Evolutionary conservation across 1,284 basidiomycete genomes (phyloP), one percentile per base, ranked within the genome.

Genomic region (Mixia osmundae): DNA sequence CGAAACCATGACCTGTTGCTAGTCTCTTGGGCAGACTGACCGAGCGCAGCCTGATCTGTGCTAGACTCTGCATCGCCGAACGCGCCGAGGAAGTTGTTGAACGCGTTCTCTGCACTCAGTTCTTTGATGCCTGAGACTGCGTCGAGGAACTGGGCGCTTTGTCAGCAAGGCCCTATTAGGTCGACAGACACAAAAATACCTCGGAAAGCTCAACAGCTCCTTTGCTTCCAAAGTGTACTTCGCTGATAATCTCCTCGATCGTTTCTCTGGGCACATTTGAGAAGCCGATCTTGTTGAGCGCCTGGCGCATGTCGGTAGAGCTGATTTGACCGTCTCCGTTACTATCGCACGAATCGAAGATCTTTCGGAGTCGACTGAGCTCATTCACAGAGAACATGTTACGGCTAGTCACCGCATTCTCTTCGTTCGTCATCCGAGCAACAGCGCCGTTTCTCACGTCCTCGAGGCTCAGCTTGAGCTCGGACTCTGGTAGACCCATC

Each of bases 91-190:
- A n/a, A n/a, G n/a, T n/a, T n/a, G n/a, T n/a, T 60, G 50, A 70
- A 69, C 38, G 67, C 45, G 26, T 35, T 41, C 18, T 32, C 29
- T 15, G 47, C 36, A 15, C 34, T 66, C 14, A 82, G 65, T 47
- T 83, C 77, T 54, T 80, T 80, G 44, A 85, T 58, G 34, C 69
- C 72, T 2, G 73, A 76, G 40, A 75, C 82, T 33, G 82, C 69
- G 70, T 79, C 47, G 12, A 45, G 37, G 40, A 43, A 40, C 18
- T 39, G 37, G 18, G 35, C 14, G 19, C 27, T 35, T 27, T 38
- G 25, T 23, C 29, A 8, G 12, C 11, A 24, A 11, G 15, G n/a
- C 23, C 10, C 33, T 35, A 8, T 12, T 22, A 14, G 20, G 44
- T 42, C 21, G 44, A 34, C 37, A 38, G 19, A 33, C 33, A 31